A percentile compares a stretch with the other conserved stretches of the same genome.
phyloP scores from a whole-genome alignment of 176 grass and related monocot species.

The Triticum monococcum region DNA sequence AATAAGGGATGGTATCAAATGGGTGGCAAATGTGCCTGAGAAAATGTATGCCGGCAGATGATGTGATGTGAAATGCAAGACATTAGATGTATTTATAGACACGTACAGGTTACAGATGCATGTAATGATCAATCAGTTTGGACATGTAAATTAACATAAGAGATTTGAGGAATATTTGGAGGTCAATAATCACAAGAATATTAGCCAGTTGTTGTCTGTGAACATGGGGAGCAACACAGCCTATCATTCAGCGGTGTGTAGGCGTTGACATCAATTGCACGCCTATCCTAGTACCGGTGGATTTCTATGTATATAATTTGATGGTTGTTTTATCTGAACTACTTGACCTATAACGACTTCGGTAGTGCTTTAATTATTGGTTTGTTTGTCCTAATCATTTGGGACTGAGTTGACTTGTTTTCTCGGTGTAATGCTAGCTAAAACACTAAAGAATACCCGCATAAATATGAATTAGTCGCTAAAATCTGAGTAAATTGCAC shows the following conservation, averaged over 20 bases:
- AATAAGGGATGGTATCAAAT: not conserved
- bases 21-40: not conserved
- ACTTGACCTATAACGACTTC: not conserved
- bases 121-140: not conserved
- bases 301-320: not conserved
- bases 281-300: not conserved
- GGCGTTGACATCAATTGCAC: slow-evolving; percentile 4
- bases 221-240: slow-evolving; percentile 20
- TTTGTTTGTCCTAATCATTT: too few species aligned
- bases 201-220: not conserved
- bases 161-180: slow-evolving; percentile 17
- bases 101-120: not conserved
- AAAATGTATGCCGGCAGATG: too few species aligned
- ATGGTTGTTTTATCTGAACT: not conserved
- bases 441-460: too few species aligned
- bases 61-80: too few species aligned
- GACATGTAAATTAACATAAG: not conserved
- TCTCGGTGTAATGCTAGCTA: too few species aligned
- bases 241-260: not conserved
- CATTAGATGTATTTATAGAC: slow-evolving; percentile 26
- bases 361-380: too few species aligned
- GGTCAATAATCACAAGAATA: not conserved
- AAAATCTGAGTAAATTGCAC: too few species aligned
- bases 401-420: too few species aligned
- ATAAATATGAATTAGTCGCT: too few species aligned